Conservation (phyloP, 192 early-diverging fungal species). For the Coemansia sp. region DNA sequence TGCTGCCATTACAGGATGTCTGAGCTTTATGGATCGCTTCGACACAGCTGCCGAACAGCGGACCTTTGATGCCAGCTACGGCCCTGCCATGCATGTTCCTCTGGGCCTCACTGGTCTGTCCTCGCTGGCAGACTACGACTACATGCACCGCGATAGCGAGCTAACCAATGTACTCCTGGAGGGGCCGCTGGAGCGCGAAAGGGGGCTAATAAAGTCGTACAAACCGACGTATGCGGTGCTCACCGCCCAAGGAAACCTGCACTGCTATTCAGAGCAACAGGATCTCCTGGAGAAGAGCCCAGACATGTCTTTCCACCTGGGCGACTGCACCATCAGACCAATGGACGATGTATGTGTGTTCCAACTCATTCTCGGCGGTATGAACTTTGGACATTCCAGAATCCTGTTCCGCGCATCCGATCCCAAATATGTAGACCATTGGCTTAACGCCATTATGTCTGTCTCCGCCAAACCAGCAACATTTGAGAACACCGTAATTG, state of each 20-base stretch:
- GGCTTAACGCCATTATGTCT: conserved; percentile 32
- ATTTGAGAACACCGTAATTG: conserved; percentile 12
- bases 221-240: conserved; percentile 31
- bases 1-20: conserved; percentile 10
- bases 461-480: conserved; percentile 10
- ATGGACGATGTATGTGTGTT: conserved; percentile 32
- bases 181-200: conserved; percentile 43
- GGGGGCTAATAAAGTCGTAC: conserved; percentile 36
- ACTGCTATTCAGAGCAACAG: conserved; percentile 37
- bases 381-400: conserved; percentile 31
- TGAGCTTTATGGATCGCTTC: conserved; percentile 26
- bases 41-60: conserved; percentile 25
- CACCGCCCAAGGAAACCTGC: conserved; percentile 36
- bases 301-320: conserved; percentile 29
- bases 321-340: conserved; percentile 20
- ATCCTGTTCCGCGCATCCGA: conserved; percentile 32
- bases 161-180: conserved; percentile 34
- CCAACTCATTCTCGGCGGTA: conserved; percentile 15
- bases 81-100: conserved; percentile 23
- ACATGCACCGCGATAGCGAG: conserved; percentile 45
- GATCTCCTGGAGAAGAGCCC: conserved; percentile 37
- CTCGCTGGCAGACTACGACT: conserved; percentile 35
- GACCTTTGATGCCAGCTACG: conserved; percentile 31
- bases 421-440: conserved; percentile 17
- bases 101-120: conserved; percentile 36